Evolutionary conservation across 441 rosid genomes (phyloP).

Genomic region (Gossypium laxum): DNA sequence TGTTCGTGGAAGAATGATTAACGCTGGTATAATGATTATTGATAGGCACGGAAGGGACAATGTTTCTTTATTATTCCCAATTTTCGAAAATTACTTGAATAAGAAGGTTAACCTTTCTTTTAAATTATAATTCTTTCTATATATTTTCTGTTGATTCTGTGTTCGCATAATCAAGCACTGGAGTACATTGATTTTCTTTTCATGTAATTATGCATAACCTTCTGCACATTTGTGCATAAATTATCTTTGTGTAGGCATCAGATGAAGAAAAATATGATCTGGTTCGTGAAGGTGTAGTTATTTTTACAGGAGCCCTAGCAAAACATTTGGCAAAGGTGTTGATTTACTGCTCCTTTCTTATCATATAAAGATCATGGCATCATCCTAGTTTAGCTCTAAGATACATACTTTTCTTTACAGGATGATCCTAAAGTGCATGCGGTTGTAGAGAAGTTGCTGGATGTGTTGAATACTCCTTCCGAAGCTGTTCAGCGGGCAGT

Average conservation of each 20-base stretch:
- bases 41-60: slow-evolving; percentile 91
- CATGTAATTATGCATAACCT: neutral
- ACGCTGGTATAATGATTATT: slow-evolving; percentile 90
- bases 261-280: slow-evolving; percentile 91
- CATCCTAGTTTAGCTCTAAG: slow-evolving; percentile 15
- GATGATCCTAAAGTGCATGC: slow-evolving; percentile 93
- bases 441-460: slow-evolving; percentile 92
- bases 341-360: slow-evolving; percentile 13
- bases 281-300: slow-evolving; percentile 97
- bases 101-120: slow-evolving; percentile 56
- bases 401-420: slow-evolving; percentile 33
- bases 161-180: neutral
- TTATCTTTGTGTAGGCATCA: slow-evolving; percentile 50
- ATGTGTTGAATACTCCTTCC: slow-evolving; percentile 92
- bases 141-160: slow-evolving; percentile 8
- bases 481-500: slow-evolving; percentile 99
- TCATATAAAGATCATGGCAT: neutral
- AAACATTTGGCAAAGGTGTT: slow-evolving; percentile 79
- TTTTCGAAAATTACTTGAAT: slow-evolving; percentile 90
- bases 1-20: slow-evolving; percentile 97
- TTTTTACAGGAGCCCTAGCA: slow-evolving; percentile 93
- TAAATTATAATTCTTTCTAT: slow-evolving; percentile 8
- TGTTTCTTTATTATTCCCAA: slow-evolving; percentile 85
- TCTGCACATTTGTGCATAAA: slow-evolving; percentile 8
- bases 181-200: neutral